Evolutionary conservation across 768 basidiomycete genomes (phyloP).

Genomic region (Gautieria morchelliformis): DNA sequence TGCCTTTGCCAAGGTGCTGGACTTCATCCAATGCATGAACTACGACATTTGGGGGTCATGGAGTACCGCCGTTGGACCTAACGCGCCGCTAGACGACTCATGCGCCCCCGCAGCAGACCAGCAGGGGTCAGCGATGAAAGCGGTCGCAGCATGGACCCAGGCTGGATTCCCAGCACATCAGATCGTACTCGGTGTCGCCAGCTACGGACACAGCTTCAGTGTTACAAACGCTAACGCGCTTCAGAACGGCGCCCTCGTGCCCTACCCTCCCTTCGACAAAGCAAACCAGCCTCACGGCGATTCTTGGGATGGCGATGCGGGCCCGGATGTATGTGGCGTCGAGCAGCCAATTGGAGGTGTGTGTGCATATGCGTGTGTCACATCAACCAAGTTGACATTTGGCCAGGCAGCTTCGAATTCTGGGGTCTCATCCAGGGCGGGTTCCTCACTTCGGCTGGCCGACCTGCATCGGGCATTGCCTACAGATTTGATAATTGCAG

Average conservation of each 20-base stretch:
- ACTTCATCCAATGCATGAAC: slow-evolving; percentile 58
- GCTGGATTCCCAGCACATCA: slow-evolving; percentile 70
- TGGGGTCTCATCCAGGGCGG: slow-evolving; percentile 51
- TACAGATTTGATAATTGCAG: slow-evolving; percentile 57
- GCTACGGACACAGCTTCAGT: slow-evolving; percentile 72
- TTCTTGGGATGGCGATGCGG: slow-evolving; percentile 42
- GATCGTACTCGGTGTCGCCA: slow-evolving; percentile 77
- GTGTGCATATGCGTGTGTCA: background rate
- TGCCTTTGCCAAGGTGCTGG: slow-evolving; percentile 55
- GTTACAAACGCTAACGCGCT: slow-evolving; percentile 31
- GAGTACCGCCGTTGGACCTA: slow-evolving; percentile 53
- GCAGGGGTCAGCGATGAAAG: slow-evolving; percentile 66
- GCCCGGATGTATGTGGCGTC: slow-evolving; percentile 50
- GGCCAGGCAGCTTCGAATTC: slow-evolving; percentile 34
- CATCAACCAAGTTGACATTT: background rate
- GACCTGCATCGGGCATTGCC: slow-evolving; percentile 37
- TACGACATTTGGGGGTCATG: slow-evolving; percentile 45
- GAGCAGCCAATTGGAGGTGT: slow-evolving; percentile 42
- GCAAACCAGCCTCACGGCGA: slow-evolving; percentile 41
- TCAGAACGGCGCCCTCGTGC: slow-evolving; percentile 24
- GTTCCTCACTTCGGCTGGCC: slow-evolving; percentile 40
- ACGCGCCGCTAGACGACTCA: slow-evolving; percentile 72
- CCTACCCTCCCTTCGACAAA: slow-evolving; percentile 45
- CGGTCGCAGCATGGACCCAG: slow-evolving; percentile 60
- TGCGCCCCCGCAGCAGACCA: slow-evolving; percentile 54